These are phyloP conservation scores for Porodaedalea pini DNA, from an alignment of 1,284 basidiomycete species.

Conservation along the genomic window DNA sequence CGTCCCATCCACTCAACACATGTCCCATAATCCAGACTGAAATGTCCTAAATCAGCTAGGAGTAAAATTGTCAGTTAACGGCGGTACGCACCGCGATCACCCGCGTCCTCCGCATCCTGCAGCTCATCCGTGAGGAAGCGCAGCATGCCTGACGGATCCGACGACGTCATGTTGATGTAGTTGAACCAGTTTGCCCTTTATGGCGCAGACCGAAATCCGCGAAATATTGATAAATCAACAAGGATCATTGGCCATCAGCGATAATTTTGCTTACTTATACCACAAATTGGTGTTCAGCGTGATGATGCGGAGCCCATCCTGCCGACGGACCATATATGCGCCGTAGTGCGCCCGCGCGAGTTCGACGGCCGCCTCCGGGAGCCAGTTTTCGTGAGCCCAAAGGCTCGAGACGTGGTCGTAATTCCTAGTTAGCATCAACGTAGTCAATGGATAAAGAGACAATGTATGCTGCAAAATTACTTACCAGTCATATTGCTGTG, in stretches of 20 bases:
- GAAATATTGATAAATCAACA: too few relatives aligned
- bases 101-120: slow-evolving; percentile 70
- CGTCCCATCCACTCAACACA: slow-evolving; percentile 76
- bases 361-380: slow-evolving; percentile 53
- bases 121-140: slow-evolving; percentile 78
- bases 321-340: slow-evolving; percentile 67
- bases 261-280: background rate
- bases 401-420: slow-evolving; percentile 69
- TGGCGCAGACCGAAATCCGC: background rate
- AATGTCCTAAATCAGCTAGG: background rate
- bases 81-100: slow-evolving; percentile 54
- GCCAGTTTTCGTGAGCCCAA: slow-evolving; percentile 72
- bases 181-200: slow-evolving; percentile 66
- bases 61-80: too few relatives aligned
- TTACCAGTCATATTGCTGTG: slow-evolving; percentile 63
- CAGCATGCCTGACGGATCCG: slow-evolving; percentile 73
- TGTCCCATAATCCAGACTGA: slow-evolving; percentile 79
- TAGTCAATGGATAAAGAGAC: background rate
- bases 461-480: slow-evolving; percentile 17
- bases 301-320: slow-evolving; percentile 68
- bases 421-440: slow-evolving; percentile 57
- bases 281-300: slow-evolving; percentile 79
- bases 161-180: slow-evolving; percentile 70
- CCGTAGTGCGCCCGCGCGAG: slow-evolving; percentile 68
- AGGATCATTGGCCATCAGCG: background rate